Conservation (phyloP, 306 rosid genomes). For the Corylus avellana region DNA sequence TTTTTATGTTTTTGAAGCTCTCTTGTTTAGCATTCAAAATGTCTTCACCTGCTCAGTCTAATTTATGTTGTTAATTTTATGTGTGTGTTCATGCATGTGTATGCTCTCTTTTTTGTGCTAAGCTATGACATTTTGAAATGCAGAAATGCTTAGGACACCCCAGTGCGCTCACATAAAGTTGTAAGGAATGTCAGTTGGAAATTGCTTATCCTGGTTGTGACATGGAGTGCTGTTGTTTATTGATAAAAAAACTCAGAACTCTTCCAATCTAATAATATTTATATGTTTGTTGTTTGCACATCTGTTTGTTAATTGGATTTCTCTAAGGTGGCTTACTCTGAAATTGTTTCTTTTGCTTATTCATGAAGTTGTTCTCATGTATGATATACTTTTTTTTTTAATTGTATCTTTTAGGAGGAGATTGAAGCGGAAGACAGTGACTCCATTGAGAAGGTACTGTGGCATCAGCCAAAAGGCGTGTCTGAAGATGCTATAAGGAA, state of each 20-base stretch:
- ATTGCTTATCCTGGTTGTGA: not conserved
- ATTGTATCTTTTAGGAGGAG: constrained; percentile 67
- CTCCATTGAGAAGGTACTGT: constrained; percentile 90
- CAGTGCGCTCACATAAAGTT: not conserved
- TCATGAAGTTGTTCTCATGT: constrained; percentile 2
- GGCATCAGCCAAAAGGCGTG: constrained; percentile 96
- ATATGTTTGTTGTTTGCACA: constrained; percentile 7
- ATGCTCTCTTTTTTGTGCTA: not conserved
- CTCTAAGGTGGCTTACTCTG: not conserved
- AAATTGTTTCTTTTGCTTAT: constrained; percentile 8
- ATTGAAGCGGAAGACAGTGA: constrained; percentile 94
- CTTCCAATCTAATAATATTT: not conserved
- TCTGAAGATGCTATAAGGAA: constrained; percentile 83
- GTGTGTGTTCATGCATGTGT: not conserved
- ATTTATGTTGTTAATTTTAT: not conserved
- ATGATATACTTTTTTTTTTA: constrained; percentile 22
- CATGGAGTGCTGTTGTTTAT: not conserved
- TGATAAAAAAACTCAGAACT: not conserved
- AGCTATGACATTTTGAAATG: not conserved
- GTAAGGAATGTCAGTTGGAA: not conserved
- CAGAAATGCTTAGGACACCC: not conserved
- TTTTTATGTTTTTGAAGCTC: not conserved
- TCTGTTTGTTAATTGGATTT: constrained; percentile 20
- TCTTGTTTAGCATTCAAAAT: not conserved
- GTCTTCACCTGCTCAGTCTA: not conserved